Conservation (phyloP, 2,329 filamentous ascomycete genomes). For the Leptodontidium sp. region DNA sequence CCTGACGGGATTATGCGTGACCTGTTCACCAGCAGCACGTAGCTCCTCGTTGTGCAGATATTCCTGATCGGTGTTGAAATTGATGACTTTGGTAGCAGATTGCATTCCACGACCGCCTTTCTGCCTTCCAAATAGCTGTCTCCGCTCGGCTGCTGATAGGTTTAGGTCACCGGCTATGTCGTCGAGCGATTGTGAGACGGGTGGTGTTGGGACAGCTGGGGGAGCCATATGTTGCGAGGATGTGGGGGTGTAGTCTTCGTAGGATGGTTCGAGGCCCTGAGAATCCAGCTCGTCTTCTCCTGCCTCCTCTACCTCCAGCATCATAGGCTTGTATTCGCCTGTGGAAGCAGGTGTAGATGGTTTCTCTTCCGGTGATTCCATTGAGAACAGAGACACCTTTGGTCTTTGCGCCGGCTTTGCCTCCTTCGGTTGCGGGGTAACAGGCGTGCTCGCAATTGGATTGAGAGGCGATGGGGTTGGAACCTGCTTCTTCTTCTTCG, state of each 20-base stretch:
- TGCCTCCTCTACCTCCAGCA: constrained; percentile 52
- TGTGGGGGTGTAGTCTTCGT: constrained; percentile 45
- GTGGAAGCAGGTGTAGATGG: constrained; percentile 25
- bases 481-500: constrained; percentile 65
- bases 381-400: constrained; percentile 75
- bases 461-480: constrained; percentile 24
- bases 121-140: constrained; percentile 84
- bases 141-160: constrained; percentile 76
- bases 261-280: constrained; percentile 37
- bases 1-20: constrained; percentile 83
- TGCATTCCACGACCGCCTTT: constrained; percentile 49
- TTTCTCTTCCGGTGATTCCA: constrained; percentile 53
- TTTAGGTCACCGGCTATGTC: constrained; percentile 80
- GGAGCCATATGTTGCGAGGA: constrained; percentile 36
- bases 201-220: constrained; percentile 40
- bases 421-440: constrained; percentile 38
- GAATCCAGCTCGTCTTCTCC: constrained; percentile 32
- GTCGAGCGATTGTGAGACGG: constrained; percentile 64
- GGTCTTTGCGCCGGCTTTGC: constrained; percentile 55
- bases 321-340: constrained; percentile 60
- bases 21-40: constrained; percentile 71
- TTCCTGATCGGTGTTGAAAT: constrained; percentile 89
- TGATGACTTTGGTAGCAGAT: constrained; percentile 73
- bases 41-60: constrained; percentile 86
- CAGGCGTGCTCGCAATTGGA: constrained; percentile 36